Evolutionary conservation across 2,329 filamentous ascomycete species (phyloP).

Genomic region (Alternaria brassicae): DNA sequence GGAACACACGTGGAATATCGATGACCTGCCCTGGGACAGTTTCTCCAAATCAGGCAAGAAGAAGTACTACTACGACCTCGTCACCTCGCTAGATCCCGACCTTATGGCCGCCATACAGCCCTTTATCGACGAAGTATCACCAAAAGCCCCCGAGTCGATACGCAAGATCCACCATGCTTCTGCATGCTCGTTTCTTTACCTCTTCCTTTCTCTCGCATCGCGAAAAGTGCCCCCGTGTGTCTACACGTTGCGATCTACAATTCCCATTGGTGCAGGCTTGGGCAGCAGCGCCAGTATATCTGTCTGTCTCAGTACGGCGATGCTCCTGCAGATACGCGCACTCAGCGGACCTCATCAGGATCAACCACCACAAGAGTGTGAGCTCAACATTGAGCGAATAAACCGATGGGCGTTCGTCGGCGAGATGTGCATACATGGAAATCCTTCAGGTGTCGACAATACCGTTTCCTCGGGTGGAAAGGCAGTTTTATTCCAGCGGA

Average conservation of each 20-base stretch:
- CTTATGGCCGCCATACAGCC: conserved; percentile 82
- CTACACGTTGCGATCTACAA: conserved; percentile 91
- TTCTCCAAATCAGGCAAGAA: conserved; percentile 86
- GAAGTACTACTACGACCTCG: conserved; percentile 89
- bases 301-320: conserved; percentile 83
- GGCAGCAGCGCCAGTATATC: conserved; percentile 94
- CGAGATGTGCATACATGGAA: conserved; percentile 97
- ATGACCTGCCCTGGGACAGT: conserved; percentile 82
- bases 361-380: conserved; percentile 86
- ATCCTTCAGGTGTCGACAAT: conserved; percentile 95
- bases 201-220: conserved; percentile 86
- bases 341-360: conserved; percentile 91
- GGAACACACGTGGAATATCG: conserved; percentile 92
- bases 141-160: conserved; percentile 68
- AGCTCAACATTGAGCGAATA: conserved; percentile 89
- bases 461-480: conserved; percentile 94
- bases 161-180: conserved; percentile 86
- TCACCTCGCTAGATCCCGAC: conserved; percentile 80
- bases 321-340: conserved; percentile 86
- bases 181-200: conserved; percentile 86
- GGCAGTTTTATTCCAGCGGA: conserved; percentile 87
- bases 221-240: conserved; percentile 80
- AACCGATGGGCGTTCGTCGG: conserved; percentile 98
- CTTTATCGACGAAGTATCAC: conserved; percentile 75
- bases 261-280: conserved; percentile 89